Percentiles rank a stretch among this genome's conserved stretches.
phyloP scores from a whole-genome alignment of 768 basidiomycete species.

The Xanthoconium purpureum region DNA sequence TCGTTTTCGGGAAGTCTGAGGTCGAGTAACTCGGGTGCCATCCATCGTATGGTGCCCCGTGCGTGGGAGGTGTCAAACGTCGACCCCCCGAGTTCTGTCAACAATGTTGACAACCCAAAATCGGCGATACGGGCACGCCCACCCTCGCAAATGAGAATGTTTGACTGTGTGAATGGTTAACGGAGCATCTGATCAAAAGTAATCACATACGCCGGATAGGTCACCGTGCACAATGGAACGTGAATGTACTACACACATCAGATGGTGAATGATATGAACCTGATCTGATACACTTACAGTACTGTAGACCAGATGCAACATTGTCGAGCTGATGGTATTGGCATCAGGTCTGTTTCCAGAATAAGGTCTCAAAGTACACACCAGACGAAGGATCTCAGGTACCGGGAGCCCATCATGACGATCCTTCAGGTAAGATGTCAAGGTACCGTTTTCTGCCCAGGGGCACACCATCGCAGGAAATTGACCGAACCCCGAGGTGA shows the following conservation, averaged over 20 bases:
- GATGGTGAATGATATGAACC: no score
- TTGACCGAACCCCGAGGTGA: neutral
- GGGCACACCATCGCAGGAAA: slow-evolving; percentile 2
- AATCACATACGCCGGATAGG: slow-evolving; percentile 4
- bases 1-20: neutral
- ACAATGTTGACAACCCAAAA: slow-evolving; percentile 7
- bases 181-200: neutral
- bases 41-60: neutral
- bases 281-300: neutral
- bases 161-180: neutral
- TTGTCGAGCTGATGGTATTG: neutral
- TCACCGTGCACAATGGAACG: slow-evolving; percentile 7
- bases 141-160: neutral
- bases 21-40: slow-evolving; percentile 2
- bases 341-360: neutral
- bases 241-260: neutral
- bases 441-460: neutral
- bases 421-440: neutral
- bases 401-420: neutral
- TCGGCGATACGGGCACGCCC: neutral
- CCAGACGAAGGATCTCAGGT: neutral
- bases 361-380: neutral
- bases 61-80: neutral
- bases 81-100: slow-evolving; percentile 1
- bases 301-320: slow-evolving; percentile 1